These are phyloP conservation scores for Sphagnum fallax DNA, from an alignment of 228 moss, liverwort and hornwort genomes.

Conservation along the genomic window DNA sequence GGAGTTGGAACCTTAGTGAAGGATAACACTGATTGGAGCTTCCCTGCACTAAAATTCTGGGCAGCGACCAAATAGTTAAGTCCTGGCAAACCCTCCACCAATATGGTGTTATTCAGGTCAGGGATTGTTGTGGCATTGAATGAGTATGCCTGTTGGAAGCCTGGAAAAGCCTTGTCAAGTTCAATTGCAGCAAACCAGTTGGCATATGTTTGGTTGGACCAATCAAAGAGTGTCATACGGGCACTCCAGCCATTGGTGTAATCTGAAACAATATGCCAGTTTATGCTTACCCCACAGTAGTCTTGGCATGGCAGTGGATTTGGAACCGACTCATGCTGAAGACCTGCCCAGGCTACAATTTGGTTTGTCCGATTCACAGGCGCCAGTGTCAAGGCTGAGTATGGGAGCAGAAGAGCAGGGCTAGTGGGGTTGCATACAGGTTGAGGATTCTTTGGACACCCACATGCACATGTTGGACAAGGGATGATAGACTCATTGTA, in stretches of 20 bases:
- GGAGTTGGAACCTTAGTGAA: conserved; percentile 71
- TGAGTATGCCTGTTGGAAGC: conserved; percentile 64
- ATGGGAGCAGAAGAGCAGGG: conserved; percentile 51
- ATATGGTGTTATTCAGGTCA: conserved; percentile 33
- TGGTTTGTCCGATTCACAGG: conserved; percentile 66
- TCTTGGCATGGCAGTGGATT: conserved; percentile 62
- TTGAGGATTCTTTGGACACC: conserved; percentile 13
- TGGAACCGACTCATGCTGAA: conserved; percentile 42
- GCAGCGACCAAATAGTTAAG: conserved; percentile 41
- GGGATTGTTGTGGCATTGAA: conserved; percentile 57
- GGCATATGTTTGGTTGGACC: conserved; percentile 44
- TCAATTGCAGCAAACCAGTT: conserved; percentile 69
- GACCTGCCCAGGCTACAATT: conserved; percentile 29
- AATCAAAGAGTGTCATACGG: conserved; percentile 60
- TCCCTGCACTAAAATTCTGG: conserved; percentile 60
- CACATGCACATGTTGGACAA: conserved; percentile 69
- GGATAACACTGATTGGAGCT: conserved; percentile 79
- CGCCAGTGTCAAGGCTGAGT: conserved; percentile 54
- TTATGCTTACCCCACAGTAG: conserved; percentile 65
- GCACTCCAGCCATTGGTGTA: conserved; percentile 80
- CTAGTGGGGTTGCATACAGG: conserved; percentile 31
- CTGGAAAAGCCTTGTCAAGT: conserved; percentile 36
- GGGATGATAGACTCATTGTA: conserved; percentile 75
- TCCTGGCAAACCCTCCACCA: conserved; percentile 16
- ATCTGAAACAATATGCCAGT: conserved; percentile 91